phyloP scores from a whole-genome alignment of 768 basidiomycete genomes.

The Coprinopsis strossmayeri region DNA sequence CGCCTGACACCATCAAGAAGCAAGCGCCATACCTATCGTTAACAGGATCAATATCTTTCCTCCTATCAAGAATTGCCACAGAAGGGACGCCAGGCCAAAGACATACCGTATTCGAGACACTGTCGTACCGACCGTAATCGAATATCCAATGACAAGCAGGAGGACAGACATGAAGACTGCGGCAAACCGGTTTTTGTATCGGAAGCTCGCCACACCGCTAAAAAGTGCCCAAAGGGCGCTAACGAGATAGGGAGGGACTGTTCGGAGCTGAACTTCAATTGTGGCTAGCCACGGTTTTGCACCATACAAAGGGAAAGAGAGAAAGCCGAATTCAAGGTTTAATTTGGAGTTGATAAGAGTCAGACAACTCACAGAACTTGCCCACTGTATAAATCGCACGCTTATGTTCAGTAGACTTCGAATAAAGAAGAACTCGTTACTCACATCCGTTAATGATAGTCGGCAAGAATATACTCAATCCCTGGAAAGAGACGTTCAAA shows the following conservation, averaged over 20 bases:
- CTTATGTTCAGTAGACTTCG: not conserved
- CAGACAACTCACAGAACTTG: conserved; percentile 24
- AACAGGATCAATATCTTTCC: not conserved
- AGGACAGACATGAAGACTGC: conserved; percentile 22
- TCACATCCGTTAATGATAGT: conserved; percentile 39
- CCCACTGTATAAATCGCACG: conserved; percentile 20
- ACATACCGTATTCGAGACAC: conserved; percentile 23
- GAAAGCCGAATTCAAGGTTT: not conserved
- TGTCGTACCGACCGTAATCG: conserved; percentile 27
- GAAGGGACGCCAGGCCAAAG: not conserved
- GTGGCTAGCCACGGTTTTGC: conserved; percentile 16
- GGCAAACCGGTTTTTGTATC: conserved; percentile 21
- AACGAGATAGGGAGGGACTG: conserved; percentile 33
- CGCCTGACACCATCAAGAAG: conserved; percentile 30
- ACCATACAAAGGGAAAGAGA: no score
- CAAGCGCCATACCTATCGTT: conserved; percentile 29
- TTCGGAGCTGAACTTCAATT: conserved; percentile 32
- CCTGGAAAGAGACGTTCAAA: conserved; percentile 37
- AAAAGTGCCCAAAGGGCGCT: conserved; percentile 27
- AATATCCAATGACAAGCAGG: conserved; percentile 29
- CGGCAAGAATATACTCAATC: conserved; percentile 36
- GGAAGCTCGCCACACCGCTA: conserved; percentile 21
- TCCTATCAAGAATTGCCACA: not conserved
- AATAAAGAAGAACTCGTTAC: no score
- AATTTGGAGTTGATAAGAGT: not conserved